Evolutionary conservation across 345 rosid species (phyloP).

Genomic region (Ricinus communis): DNA sequence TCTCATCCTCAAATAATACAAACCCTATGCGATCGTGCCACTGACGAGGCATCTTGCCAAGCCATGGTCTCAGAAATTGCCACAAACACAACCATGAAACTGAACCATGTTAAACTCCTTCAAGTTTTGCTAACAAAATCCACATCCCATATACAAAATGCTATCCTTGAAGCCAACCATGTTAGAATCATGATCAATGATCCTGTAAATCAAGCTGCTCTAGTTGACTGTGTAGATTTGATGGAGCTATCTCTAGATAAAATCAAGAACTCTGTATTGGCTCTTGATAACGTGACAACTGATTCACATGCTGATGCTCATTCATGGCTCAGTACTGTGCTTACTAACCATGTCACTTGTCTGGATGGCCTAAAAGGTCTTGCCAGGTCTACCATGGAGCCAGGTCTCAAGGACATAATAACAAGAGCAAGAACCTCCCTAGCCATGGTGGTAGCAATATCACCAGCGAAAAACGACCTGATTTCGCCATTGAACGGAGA

Average conservation of each 20-base stretch:
- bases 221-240: conserved; percentile 55
- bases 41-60: too few species aligned
- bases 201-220: conserved; percentile 36
- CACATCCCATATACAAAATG: conserved; percentile 21
- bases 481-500: conserved; percentile 9
- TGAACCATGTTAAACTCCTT: conserved; percentile 9
- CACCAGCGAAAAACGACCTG: not conserved
- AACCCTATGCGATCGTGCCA: too few species aligned
- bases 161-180: conserved; percentile 21
- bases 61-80: too few species aligned
- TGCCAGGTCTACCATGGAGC: conserved; percentile 4
- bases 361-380: conserved; percentile 18
- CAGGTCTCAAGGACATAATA: conserved; percentile 7
- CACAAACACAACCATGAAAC: too few species aligned
- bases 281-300: not conserved
- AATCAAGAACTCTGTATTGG: conserved; percentile 9
- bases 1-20: too few species aligned
- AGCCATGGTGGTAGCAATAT: conserved; percentile 17
- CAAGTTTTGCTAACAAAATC: conserved; percentile 41
- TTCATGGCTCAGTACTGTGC: conserved; percentile 23
- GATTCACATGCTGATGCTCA: conserved; percentile 14
- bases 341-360: conserved; percentile 26
- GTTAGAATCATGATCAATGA: conserved; percentile 32
- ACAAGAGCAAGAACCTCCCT: conserved; percentile 13
- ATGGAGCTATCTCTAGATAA: conserved; percentile 58